Evolutionary conservation across 495 filamentous ascomycete species (phyloP).

Genomic region (Lichenothelia convexa): DNA sequence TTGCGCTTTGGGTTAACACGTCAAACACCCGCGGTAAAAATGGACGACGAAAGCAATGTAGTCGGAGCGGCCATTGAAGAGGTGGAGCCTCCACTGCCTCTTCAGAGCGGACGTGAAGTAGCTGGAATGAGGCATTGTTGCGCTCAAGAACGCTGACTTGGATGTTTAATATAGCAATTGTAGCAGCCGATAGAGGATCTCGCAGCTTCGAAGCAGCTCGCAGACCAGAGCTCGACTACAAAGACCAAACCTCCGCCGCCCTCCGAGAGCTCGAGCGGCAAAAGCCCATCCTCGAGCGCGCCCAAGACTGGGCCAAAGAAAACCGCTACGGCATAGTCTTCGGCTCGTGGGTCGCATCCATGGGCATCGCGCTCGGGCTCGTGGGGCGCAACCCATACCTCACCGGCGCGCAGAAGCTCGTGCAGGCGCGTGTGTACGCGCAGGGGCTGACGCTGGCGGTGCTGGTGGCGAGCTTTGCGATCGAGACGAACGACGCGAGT

Average conservation of each 20-base stretch:
- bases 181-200: conserved; percentile 65
- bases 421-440: conserved; percentile 96
- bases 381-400: conserved; percentile 68
- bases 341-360: conserved; percentile 63
- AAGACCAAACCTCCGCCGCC: conserved; percentile 37
- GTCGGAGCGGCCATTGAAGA: too few species aligned
- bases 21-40: too few species aligned
- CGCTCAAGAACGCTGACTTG: too few species aligned
- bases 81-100: too few species aligned
- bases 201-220: conserved; percentile 51
- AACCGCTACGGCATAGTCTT: conserved; percentile 85
- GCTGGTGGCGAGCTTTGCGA: conserved; percentile 66
- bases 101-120: too few species aligned
- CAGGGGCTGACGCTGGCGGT: conserved; percentile 86
- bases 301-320: conserved; percentile 43
- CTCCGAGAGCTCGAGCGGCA: conserved; percentile 31
- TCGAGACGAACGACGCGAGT: conserved; percentile 72
- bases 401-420: conserved; percentile 67
- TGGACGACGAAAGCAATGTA: too few species aligned
- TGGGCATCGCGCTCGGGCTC: conserved; percentile 56
- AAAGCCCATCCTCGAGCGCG: conserved; percentile 36
- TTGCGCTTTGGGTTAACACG: too few species aligned
- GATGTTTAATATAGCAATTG: conserved; percentile 39
- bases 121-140: too few species aligned
- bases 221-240: conserved; percentile 46